These are phyloP conservation scores for Calcarisporium arbuscula DNA, from an alignment of 2,329 filamentous ascomycete species.

Conservation along the genomic window DNA sequence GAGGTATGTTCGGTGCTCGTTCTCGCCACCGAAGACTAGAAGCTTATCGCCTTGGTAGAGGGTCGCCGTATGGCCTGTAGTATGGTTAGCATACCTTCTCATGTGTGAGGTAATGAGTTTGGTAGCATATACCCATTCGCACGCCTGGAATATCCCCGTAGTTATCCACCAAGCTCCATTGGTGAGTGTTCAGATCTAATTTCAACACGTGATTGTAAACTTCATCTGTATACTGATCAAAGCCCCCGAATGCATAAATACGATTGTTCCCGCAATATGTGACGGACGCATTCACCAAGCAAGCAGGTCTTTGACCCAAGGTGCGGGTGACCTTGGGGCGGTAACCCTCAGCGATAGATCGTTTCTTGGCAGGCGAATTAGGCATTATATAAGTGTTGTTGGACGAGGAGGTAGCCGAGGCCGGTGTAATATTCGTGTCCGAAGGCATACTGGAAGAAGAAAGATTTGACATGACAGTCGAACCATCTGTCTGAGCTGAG, in stretches of 20 bases:
- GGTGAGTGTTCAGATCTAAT: slow-evolving; percentile 77
- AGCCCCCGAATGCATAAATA: slow-evolving; percentile 97
- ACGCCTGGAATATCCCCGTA: slow-evolving; percentile 97
- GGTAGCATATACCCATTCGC: slow-evolving; percentile 67
- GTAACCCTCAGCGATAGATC: slow-evolving; percentile 64
- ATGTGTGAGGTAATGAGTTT: not conserved
- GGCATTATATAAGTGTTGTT: slow-evolving; percentile 89
- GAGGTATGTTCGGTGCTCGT: slow-evolving; percentile 92
- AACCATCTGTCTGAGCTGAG: slow-evolving; percentile 14
- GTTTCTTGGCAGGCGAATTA: slow-evolving; percentile 67
- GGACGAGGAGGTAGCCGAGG: slow-evolving; percentile 36
- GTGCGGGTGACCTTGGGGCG: slow-evolving; percentile 77
- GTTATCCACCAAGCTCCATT: slow-evolving; percentile 96
- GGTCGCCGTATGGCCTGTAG: slow-evolving; percentile 84
- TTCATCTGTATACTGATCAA: slow-evolving; percentile 98
- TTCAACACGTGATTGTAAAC: slow-evolving; percentile 96
- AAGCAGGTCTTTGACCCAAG: slow-evolving; percentile 77
- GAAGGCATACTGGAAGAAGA: slow-evolving; percentile 17
- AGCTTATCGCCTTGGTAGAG: slow-evolving; percentile 91
- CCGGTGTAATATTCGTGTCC: not conserved
- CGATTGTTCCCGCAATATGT: slow-evolving; percentile 98
- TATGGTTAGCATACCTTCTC: slow-evolving; percentile 3
- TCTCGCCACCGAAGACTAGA: slow-evolving; percentile 96
- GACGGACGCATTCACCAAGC: slow-evolving; percentile 94
- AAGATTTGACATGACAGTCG: no score